Evolutionary conservation across 176 grass and related monocot genomes (phyloP), one percentile per base, ranked within the genome.

Genomic region (bread wheat (Triticum aestivum)): DNA sequence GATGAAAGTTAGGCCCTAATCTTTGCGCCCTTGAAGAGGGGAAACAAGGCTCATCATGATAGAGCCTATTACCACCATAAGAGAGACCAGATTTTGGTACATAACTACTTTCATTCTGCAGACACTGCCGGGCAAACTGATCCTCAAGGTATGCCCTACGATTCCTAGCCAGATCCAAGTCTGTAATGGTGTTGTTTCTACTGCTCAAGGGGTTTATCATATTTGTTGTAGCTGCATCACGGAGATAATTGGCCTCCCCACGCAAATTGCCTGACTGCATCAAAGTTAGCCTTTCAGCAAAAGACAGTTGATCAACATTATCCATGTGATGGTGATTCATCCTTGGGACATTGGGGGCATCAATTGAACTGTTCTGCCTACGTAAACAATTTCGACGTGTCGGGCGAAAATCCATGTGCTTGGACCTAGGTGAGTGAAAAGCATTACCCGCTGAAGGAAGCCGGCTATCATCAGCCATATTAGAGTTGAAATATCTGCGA

Each of bases 101-200:
- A 68, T 80, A 88, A 6, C 44, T 65, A 75, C 80, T 87, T 29
- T 79, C 87, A 54, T 91, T 88, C 42, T 92, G 88, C 51, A 91
- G 84, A 79, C 86, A 91, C 30, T 92, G 90, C 18, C 85, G 92
- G 15, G 80, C 86, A 65, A 91, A 59, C 39, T 94, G 78, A 38
- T 86, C 88, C 56, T 78, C 89, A 54, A 94, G 79, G 62, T 85
- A 91, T 33, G 88, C 82, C 33, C 84, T 91, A 62, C 72, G 91
- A 51, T 84, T 92, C 42, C 89, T 92, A 61, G 72, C 81, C n/a
- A 89, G 71, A 80, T 89, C 88, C 18, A 91, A 58, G 65, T 95
- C 84, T 74, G 23, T 47, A 73, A 66, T 67, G 56, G 13, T 82
- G 14, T 35, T 90, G 59, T 79, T 65, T 87, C 85, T 80, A 59